phyloP scores from a whole-genome alignment of 164 flowering plant genomes.

The Stephania japonica region DNA sequence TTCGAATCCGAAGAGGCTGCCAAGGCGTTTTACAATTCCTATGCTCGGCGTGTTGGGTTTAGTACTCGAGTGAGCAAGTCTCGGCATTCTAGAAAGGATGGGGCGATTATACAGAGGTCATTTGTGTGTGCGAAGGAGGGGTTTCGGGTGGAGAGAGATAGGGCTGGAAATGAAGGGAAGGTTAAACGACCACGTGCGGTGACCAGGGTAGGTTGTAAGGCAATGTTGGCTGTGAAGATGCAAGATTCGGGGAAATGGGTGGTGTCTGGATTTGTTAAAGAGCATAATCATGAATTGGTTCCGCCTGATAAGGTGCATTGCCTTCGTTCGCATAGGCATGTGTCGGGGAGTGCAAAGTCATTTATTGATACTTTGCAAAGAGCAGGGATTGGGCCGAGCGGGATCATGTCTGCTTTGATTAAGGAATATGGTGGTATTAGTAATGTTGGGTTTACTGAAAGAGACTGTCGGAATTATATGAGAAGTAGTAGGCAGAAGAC shows the following conservation, averaged over 20 bases:
- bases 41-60: conserved; percentile 45
- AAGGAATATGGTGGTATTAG: conserved; percentile 34
- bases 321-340: conserved; percentile 34
- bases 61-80: conserved; percentile 37
- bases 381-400: conserved; percentile 36
- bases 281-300: conserved; percentile 33
- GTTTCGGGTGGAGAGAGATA: conserved; percentile 26
- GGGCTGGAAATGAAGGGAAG: conserved; percentile 15
- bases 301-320: conserved; percentile 33
- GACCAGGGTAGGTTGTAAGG: conserved; percentile 39
- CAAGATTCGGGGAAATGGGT: conserved; percentile 32
- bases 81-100: conserved; percentile 36
- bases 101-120: conserved; percentile 34
- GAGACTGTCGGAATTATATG: conserved; percentile 40
- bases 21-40: conserved; percentile 40
- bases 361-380: conserved; percentile 36
- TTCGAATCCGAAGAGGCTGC: conserved; percentile 49
- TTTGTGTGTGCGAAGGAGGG: conserved; percentile 47
- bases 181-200: conserved; percentile 30
- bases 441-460: conserved; percentile 36
- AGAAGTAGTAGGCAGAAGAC: conserved; percentile 36
- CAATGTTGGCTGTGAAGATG: conserved; percentile 26
- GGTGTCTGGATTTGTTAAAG: conserved; percentile 27
- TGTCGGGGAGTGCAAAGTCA: conserved; percentile 33
- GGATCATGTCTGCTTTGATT: conserved; percentile 36